A percentile compares a stretch with the other conserved stretches of the same genome.
Evolutionary conservation across 768 basidiomycete species (phyloP).

Genomic region (Phaeotremella skinneri): DNA sequence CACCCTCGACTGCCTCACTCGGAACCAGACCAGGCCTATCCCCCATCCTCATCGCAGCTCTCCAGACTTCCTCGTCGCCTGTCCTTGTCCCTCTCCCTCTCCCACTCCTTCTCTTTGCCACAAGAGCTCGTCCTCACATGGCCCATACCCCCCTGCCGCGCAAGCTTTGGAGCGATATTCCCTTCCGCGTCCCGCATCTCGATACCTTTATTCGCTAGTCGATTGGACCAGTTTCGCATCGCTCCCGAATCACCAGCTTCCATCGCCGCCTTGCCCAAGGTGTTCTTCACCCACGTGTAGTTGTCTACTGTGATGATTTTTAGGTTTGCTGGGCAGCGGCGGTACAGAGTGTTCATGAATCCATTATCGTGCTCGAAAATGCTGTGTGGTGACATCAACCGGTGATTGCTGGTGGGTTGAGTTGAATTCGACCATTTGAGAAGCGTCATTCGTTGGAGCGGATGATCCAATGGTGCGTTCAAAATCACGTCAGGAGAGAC

Average conservation of each 20-base stretch:
- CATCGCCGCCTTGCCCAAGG: slow-evolving; percentile 38
- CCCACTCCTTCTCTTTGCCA: slow-evolving; percentile 1
- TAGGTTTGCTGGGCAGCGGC: slow-evolving; percentile 17
- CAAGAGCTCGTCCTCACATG: not conserved
- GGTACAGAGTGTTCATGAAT: slow-evolving; percentile 13
- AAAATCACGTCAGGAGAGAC: slow-evolving; percentile 19
- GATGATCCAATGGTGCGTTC: slow-evolving; percentile 21
- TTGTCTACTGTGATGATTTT: slow-evolving; percentile 33
- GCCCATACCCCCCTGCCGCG: not conserved
- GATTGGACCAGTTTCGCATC: slow-evolving; percentile 35
- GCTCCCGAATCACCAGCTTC: slow-evolving; percentile 43
- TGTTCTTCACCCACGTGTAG: slow-evolving; percentile 37
- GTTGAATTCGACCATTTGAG: slow-evolving; percentile 32
- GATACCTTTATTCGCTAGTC: slow-evolving; percentile 23
- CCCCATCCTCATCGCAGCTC: slow-evolving; percentile 10
- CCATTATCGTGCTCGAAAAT: not conserved
- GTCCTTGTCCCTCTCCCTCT: slow-evolving; percentile 6
- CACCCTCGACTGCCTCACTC: too few relatives aligned
- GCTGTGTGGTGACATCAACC: not conserved
- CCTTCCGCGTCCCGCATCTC: slow-evolving; percentile 46
- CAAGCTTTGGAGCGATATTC: slow-evolving; percentile 23
- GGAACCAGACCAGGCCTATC: slow-evolving; percentile 1
- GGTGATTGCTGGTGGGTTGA: not conserved
- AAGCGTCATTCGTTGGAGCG: slow-evolving; percentile 33
- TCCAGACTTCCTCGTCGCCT: slow-evolving; percentile 8